Conservation (phyloP, 2,329 filamentous ascomycete genomes). For the Pestalotiopsis sp. region DNA sequence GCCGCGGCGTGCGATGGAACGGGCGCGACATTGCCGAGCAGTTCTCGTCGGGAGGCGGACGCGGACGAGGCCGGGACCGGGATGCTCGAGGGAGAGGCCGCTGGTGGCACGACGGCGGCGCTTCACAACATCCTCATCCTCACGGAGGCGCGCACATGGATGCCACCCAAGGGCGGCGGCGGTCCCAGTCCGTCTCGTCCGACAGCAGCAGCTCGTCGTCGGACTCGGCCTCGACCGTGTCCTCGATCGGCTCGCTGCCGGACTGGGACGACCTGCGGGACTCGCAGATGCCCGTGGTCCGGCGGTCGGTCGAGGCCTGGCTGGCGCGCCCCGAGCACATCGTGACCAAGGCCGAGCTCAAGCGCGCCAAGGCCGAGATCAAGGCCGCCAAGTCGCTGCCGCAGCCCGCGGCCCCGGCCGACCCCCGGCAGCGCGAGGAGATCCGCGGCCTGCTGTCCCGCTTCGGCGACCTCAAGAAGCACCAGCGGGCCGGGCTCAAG, state of each 20-base stretch:
- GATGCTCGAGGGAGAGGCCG: conserved; percentile 14
- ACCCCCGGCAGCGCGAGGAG: conserved; percentile 31
- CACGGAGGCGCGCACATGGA: background rate
- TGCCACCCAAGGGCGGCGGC: conserved; percentile 20
- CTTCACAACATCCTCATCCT: background rate
- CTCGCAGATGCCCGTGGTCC: conserved; percentile 49
- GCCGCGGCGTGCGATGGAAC: conserved; percentile 48
- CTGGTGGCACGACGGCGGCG: background rate
- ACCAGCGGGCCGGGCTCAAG: conserved; percentile 33
- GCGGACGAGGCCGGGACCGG: background rate
- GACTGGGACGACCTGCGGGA: conserved; percentile 53
- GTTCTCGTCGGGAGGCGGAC: background rate
- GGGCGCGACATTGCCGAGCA: conserved; percentile 41
- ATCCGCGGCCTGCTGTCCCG: conserved; percentile 46
- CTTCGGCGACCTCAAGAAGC: conserved; percentile 45
- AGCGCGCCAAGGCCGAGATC: conserved; percentile 44
- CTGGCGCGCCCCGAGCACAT: conserved; percentile 50
- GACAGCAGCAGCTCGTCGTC: conserved; percentile 39
- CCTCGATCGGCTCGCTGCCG: conserved; percentile 55
- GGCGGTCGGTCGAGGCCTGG: conserved; percentile 49
- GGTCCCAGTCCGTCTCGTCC: conserved; percentile 38
- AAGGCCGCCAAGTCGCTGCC: conserved; percentile 36
- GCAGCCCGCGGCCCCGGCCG: conserved; percentile 1
- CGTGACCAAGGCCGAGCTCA: conserved; percentile 48
- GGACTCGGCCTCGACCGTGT: conserved; percentile 39